Conservation (phyloP, 169 alveolate species). For the Besnoitia besnoiti region DNA sequence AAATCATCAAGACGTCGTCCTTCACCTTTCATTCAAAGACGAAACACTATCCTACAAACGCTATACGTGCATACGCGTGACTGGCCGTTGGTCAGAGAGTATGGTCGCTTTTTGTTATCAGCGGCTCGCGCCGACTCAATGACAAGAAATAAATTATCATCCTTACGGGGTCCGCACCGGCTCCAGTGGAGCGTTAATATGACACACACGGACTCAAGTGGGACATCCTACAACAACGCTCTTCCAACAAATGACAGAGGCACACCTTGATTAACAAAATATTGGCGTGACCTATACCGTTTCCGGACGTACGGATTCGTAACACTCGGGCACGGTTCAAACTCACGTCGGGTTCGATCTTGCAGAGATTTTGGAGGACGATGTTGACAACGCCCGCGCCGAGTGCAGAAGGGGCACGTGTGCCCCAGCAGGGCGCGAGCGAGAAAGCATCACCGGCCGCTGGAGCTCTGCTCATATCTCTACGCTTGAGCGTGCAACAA, state of each 20-base stretch:
- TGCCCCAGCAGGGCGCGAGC: neutral
- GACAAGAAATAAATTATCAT: slow-evolving; percentile 16
- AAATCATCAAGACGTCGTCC: too few species aligned
- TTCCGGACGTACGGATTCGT: neutral
- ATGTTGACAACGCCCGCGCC: neutral
- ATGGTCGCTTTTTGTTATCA: slow-evolving; percentile 37
- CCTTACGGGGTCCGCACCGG: neutral
- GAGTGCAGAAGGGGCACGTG: neutral
- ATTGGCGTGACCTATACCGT: slow-evolving; percentile 38
- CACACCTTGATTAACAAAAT: neutral
- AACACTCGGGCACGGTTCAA: neutral
- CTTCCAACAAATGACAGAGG: too few species aligned
- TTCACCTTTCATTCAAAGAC: too few species aligned
- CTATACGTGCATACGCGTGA: neutral
- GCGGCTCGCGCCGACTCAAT: slow-evolving; percentile 37
- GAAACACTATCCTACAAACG: neutral
- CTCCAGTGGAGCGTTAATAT: too few species aligned
- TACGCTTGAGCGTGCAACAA: neutral
- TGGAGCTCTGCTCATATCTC: slow-evolving; percentile 6
- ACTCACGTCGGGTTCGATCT: neutral
- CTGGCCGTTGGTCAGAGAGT: slow-evolving; percentile 34
- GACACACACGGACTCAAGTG: neutral
- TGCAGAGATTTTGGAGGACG: slow-evolving; percentile 21
- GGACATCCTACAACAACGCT: neutral
- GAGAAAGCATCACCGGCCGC: neutral